Base-by-base conservation (phyloP, 176 grass and related monocot genomes). In the Dendrocalamus sinicus region DNA sequence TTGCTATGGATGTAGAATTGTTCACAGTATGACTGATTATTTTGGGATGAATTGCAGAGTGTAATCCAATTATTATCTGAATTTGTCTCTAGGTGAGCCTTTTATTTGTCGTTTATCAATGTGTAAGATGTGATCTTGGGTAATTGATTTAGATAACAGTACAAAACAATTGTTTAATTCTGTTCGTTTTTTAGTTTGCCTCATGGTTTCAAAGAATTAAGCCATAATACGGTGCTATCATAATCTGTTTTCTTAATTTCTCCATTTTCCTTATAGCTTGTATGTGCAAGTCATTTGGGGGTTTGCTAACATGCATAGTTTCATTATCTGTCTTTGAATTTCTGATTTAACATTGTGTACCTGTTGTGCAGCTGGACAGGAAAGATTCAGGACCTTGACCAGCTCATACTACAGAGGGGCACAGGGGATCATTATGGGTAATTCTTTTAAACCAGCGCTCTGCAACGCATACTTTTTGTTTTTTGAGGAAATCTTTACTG, bases 351-450 rank as follows among this genome's bases (percentile, higher is more conserved):
- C 19, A 50, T 39, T 15, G 45, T 30, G 9, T 67, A 81, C 80
- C 39, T 81, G 12, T 63, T 61, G 52, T 80, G 55, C 89, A 97
- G 95, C 95, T 94, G 95, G 95, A 88, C 95, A 97, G 79, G 95
- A 94, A 79, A 85, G 95, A 52, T 97, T 97, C 60, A 91, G 90
- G 90, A 97, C 92, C 75, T 89, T 97, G 70, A 97, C 95, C 22
- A 97, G 92, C 70, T 97, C 91, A n/a, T 97, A 97, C 61, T 97
- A 97, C 62, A 94, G 95, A 94, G 95, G 92, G 76, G 95, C 95
- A 13, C 95, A 97, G 78, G 95, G 95, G 8, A 88, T 97, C 79
- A 91, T 97, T 32, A 93, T 97, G 95, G 95, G 95, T 97, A 94
- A 72, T 77, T 67, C 12, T 79, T 78, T 45, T 70, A 39, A 35